Evolutionary conservation across 768 basidiomycete genomes (phyloP).

Genomic region (Chlorophyllum brunneum): DNA sequence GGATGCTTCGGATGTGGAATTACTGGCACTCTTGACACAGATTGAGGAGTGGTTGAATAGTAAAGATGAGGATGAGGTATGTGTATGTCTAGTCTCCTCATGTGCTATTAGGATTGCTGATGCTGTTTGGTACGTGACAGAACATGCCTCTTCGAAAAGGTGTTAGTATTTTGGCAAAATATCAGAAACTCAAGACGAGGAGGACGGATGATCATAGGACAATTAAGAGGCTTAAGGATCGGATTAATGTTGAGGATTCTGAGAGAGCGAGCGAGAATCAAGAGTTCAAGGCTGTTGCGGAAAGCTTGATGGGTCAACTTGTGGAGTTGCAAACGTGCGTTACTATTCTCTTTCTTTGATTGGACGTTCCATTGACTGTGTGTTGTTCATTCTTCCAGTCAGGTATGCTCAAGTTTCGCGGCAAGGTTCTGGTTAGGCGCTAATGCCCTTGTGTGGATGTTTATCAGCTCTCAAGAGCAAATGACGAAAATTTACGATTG

Average conservation of each 20-base stretch:
- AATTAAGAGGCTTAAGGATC: slow-evolving; percentile 27
- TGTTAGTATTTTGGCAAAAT: slow-evolving; percentile 33
- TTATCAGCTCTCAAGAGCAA: too few species aligned
- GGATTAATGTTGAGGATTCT: slow-evolving; percentile 25
- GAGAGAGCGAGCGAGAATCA: slow-evolving; percentile 28
- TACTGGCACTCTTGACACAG: slow-evolving; percentile 37
- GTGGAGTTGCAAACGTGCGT: slow-evolving; percentile 30
- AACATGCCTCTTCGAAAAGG: slow-evolving; percentile 24
- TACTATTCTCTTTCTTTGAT: neutral
- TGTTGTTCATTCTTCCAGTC: too few species aligned
- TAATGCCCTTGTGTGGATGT: too few species aligned
- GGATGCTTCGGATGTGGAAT: slow-evolving; percentile 34
- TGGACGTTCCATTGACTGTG: too few species aligned
- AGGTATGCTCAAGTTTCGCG: too few species aligned
- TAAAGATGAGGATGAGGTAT: slow-evolving; percentile 36
- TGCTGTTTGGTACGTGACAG: neutral
- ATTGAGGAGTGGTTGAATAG: slow-evolving; percentile 48
- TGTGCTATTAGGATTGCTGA: slow-evolving; percentile 5
- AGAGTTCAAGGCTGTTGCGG: slow-evolving; percentile 31
- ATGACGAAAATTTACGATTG: too few species aligned
- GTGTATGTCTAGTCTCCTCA: slow-evolving; percentile 22
- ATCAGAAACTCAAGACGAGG: slow-evolving; percentile 33
- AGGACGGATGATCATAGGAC: slow-evolving; percentile 26
- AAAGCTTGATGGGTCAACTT: slow-evolving; percentile 28
- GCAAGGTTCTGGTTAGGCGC: too few species aligned